Base-by-base conservation (phyloP, 192 early-diverging fungal genomes). In the Coemansia sp. region DNA sequence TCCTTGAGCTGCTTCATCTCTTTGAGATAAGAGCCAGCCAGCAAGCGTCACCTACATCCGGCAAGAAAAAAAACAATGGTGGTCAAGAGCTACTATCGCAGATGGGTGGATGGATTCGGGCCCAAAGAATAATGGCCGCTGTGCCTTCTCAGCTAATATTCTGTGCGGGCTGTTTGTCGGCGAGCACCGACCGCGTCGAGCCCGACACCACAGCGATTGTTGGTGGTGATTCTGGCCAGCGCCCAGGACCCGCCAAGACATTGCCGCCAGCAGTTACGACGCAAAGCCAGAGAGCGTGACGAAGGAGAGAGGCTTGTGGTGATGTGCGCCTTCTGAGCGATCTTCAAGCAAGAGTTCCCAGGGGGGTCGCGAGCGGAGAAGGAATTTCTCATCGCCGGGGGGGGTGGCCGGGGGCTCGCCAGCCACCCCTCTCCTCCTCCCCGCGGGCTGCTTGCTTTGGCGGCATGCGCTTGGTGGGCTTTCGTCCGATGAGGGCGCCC, bases 371-470 rank as follows among this genome's bases (percentile, higher is more conserved):
- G 23, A 50, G 48, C 48, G 48, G 48, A 50, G 48, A 50, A 26
- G 23, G 48, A 50, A 50, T 26, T 50, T 50, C 48, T 26, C 48
- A 50, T 50, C 48, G 23, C 48, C 23, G 23, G 42, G 42, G 48
- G 48, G 45, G 23, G 48, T 21, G 23, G 42, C 16, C n/a, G 12
- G 42, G 42, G 42, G 42, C 42, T 25, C 21, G 48, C 11, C 48
- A 50, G 21, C 48, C 48, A 50, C 48, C 48, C 48, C 38, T 21
- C 21, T 26, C n/a, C 48, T 26, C 48, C 48, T 26, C 48, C 48
- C 48, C 48, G 23, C 48, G 48, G 48, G 48, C 48, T 50, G 48
- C 48, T 26, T 50, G 48, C 23, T 50, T 50, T 50, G 48, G 48
- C 21, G 23, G 48, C 48, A 26, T 50, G 48, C 23, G 48, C 48